Conservation (phyloP, 2,329 filamentous ascomycete species). For the Pseudogymnoascus pannorum region DNA sequence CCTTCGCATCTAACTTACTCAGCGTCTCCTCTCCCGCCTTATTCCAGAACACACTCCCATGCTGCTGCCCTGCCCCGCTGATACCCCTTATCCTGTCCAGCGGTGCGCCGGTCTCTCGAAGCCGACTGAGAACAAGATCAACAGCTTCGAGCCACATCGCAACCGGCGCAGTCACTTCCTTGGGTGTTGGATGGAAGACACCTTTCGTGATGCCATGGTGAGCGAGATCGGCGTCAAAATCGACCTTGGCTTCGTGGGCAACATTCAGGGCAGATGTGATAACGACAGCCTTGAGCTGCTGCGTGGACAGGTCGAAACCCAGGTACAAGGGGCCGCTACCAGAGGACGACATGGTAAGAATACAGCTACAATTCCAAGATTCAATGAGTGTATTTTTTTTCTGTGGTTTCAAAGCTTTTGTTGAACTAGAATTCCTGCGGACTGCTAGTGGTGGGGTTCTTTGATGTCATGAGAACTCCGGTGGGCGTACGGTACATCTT, state of each 20-base stretch:
- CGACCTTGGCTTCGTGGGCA: conserved; percentile 79
- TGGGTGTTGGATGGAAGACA: conserved; percentile 73
- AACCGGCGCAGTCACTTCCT: conserved; percentile 88
- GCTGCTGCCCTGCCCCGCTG: conserved; percentile 91
- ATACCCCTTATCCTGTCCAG: conserved; percentile 71
- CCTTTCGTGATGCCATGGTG: conserved; percentile 82
- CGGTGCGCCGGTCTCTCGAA: conserved; percentile 63
- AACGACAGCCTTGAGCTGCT: conserved; percentile 91
- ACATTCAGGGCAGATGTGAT: conserved; percentile 77
- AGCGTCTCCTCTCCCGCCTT: conserved; percentile 59
- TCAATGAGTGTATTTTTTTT: not conserved
- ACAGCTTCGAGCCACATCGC: conserved; percentile 92
- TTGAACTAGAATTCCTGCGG: conserved; percentile 2
- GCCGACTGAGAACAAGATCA: conserved; percentile 70
- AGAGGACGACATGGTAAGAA: conserved; percentile 29
- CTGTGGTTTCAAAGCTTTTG: not conserved
- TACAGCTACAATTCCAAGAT: not conserved
- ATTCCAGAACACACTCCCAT: conserved; percentile 94
- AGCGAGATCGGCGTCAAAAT: conserved; percentile 80
- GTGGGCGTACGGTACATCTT: not conserved
- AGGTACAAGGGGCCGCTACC: conserved; percentile 62
- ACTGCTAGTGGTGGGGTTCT: not conserved
- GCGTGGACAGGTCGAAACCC: conserved; percentile 93
- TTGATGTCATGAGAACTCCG: conserved; percentile 1
- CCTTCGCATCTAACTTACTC: conserved; percentile 48